Percentiles rank a stretch among this genome's conserved stretches.
phyloP scores from a whole-genome alignment of 345 rosid genomes.

The Euphorbia peplus region DNA sequence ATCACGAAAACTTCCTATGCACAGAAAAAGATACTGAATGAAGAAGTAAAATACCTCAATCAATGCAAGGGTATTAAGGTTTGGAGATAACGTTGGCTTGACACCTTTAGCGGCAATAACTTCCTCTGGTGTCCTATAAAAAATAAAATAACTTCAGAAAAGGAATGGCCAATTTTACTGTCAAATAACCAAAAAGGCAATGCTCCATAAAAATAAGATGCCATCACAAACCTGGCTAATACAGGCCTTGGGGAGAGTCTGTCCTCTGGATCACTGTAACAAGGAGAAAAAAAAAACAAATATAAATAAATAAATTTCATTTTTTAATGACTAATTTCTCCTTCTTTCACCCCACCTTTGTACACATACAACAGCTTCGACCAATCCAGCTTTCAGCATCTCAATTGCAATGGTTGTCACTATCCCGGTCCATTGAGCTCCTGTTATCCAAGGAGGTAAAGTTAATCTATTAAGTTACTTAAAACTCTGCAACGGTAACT shows the following conservation, averaged over 20 bases:
- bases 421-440: constrained; percentile 99
- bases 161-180: not conserved
- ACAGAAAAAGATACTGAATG: not conserved
- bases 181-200: constrained; percentile 8
- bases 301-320: not conserved
- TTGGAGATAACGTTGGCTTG: constrained; percentile 89
- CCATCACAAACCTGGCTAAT: constrained; percentile 64
- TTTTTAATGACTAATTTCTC: not conserved
- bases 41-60: constrained; percentile 56
- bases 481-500: not conserved
- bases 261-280: constrained; percentile 81
- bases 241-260: constrained; percentile 86
- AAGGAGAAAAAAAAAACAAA: not conserved
- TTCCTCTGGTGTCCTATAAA: constrained; percentile 82
- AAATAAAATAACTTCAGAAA: not conserved
- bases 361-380: constrained; percentile 93
- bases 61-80: constrained; percentile 79
- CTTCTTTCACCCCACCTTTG: constrained; percentile 55
- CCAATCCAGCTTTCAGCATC: constrained; percentile 84
- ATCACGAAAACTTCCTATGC: not conserved
- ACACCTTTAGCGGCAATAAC: constrained; percentile 97
- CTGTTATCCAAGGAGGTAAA: constrained; percentile 35
- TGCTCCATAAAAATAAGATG: constrained; percentile 11
- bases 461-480: not conserved
- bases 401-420: constrained; percentile 93